Evolutionary conservation across 1,284 basidiomycete genomes (phyloP), one percentile per base, ranked within the genome.

Genomic region (Boletus mariae): DNA sequence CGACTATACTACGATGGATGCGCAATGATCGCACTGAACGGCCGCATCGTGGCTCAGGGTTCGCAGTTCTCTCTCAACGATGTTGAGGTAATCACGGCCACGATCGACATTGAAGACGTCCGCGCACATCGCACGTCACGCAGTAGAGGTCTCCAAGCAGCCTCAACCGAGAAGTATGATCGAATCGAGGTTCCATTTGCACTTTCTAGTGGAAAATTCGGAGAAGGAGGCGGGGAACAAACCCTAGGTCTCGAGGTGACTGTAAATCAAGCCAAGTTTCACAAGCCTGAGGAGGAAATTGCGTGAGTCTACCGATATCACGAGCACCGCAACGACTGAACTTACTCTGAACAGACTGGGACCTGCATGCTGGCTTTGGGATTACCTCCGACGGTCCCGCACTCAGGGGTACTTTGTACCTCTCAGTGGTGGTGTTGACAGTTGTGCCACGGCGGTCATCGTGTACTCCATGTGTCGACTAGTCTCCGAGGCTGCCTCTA

Each of bases 311-410:
- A 4, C 5, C 32, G 8, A 34, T 42, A 47, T 43, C 29, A 28
- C 50, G 4, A 25, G 17, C 9, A 20, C 10, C n/a, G 15, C 13
- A 3, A 31, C 15, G 15, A 47, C 25, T 56, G 23, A 37, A 56
- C 58, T 40, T 61, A n/a, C 25, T 37, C 48, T 11, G 43, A 17
- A 51, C 34, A 97, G 94, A 2, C 77, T 98, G 3, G 97, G 96
- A 5, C 96, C 96, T 1, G 97, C 96, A 4, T 99, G 96, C 68
- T 99, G 96, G 96, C 79, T 99, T 8, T 99, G 96, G 97, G 97
- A 99, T 71, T 99, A 99, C 65, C 81, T 99, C 38, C 82, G 96
- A 26, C 85, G 96, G 37, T 98, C 96, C 12, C 80, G 92, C 5
- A 94, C 90, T 0, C 92, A 96, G 63, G 96, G 97, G 1, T 99